Percentiles rank a stretch among this genome's conserved stretches.
Conservation (phyloP, 768 basidiomycete species). For the Pilatotrama ljubarskyi region DNA sequence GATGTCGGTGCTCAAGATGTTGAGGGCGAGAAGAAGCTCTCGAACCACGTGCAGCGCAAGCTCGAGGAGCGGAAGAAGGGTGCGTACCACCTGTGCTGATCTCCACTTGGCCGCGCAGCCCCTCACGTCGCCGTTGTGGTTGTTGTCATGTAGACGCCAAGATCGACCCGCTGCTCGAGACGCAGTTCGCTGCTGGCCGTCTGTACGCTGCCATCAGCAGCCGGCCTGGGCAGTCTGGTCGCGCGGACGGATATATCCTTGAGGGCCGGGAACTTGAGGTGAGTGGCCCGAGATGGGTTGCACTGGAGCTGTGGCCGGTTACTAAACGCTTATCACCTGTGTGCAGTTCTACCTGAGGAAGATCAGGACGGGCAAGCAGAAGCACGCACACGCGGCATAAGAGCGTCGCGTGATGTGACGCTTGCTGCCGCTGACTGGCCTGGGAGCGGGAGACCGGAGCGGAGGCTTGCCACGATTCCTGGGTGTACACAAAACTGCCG, state of each 20-base stretch:
- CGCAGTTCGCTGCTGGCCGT: slow-evolving; percentile 92
- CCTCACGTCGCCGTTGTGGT: not conserved
- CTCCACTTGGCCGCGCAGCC: not conserved
- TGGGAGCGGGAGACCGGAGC: slow-evolving; percentile 20
- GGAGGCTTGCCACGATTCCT: slow-evolving; percentile 13
- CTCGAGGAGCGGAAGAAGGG: slow-evolving; percentile 92
- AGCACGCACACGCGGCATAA: slow-evolving; percentile 69
- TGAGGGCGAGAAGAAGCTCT: slow-evolving; percentile 70
- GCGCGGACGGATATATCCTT: slow-evolving; percentile 94
- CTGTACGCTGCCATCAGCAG: slow-evolving; percentile 92
- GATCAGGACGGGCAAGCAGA: slow-evolving; percentile 91
- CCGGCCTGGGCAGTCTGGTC: slow-evolving; percentile 95
- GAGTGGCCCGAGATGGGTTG: slow-evolving; percentile 23
- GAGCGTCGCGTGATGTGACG: slow-evolving; percentile 2
- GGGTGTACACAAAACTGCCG: slow-evolving; percentile 25
- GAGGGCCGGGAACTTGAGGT: slow-evolving; percentile 99
- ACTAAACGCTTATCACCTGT: slow-evolving; percentile 26
- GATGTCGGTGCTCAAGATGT: slow-evolving; percentile 56
- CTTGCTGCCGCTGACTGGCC: slow-evolving; percentile 5
- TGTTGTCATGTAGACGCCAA: slow-evolving; percentile 65
- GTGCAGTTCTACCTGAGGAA: slow-evolving; percentile 91
- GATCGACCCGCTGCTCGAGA: slow-evolving; percentile 85
- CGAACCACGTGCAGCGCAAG: slow-evolving; percentile 86
- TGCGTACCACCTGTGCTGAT: slow-evolving; percentile 33
- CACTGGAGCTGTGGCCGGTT: not conserved